Conservation (phyloP, 352 stramenopile species). For the Pythium vanterpoolii region DNA sequence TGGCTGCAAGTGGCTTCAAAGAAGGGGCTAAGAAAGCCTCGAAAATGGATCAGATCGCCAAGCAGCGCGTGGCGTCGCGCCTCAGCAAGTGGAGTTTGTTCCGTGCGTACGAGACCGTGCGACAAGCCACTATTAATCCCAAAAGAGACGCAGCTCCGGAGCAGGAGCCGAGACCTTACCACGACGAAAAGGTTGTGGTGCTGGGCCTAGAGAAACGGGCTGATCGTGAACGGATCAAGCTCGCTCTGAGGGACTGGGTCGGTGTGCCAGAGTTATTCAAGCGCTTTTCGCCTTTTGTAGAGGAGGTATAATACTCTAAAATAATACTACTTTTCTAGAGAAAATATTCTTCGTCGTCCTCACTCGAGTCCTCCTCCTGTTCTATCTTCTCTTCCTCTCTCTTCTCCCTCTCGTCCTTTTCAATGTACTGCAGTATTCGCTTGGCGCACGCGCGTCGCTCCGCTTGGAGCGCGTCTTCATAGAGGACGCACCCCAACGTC, state of each 20-base stretch:
- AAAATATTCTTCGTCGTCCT: slow-evolving; percentile 13
- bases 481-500: slow-evolving; percentile 58
- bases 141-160: not conserved
- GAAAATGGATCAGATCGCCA: slow-evolving; percentile 39
- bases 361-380: not conserved
- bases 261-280: slow-evolving; percentile 27
- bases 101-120: slow-evolving; percentile 33
- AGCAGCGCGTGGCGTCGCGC: slow-evolving; percentile 56
- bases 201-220: not conserved
- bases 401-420: slow-evolving; percentile 2
- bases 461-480: slow-evolving; percentile 37
- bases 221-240: slow-evolving; percentile 3
- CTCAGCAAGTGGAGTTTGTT: slow-evolving; percentile 62
- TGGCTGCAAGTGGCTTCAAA: slow-evolving; percentile 58
- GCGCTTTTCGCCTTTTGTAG: slow-evolving; percentile 7
- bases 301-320: not conserved
- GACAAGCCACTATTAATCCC: not conserved
- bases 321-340: not conserved
- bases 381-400: not conserved
- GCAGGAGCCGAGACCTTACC: not conserved
- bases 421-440: slow-evolving; percentile 17
- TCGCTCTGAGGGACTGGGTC: slow-evolving; percentile 28
- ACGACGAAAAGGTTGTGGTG: slow-evolving; percentile 1
- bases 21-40: slow-evolving; percentile 67
- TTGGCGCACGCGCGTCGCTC: slow-evolving; percentile 38